Conservation (phyloP, 2,329 filamentous ascomycete species). For the Tricladium varicosporioides region DNA sequence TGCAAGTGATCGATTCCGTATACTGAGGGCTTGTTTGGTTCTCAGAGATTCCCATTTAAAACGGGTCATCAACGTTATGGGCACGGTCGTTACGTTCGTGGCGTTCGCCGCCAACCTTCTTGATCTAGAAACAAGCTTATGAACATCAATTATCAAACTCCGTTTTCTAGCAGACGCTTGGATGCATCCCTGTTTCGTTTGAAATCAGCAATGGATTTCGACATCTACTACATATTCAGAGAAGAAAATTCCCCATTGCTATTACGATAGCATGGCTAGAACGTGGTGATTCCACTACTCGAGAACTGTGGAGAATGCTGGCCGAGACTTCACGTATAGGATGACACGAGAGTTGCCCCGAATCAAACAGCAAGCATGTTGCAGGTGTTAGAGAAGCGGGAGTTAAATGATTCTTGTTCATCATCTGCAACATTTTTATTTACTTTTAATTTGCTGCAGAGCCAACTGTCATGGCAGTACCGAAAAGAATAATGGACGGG, state of each 20-base stretch:
- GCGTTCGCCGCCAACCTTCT: not conserved
- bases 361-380: not conserved
- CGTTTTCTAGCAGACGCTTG: no score
- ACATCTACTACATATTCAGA: not conserved
- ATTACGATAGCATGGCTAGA: not conserved
- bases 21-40: not conserved
- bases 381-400: not conserved
- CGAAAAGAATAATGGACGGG: no score
- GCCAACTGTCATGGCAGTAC: not conserved
- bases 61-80: not conserved
- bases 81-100: slow-evolving; percentile 1
- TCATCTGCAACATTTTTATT: slow-evolving; percentile 1
- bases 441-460: not conserved
- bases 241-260: not conserved
- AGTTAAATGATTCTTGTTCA: not conserved
- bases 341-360: not conserved
- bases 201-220: no score
- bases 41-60: not conserved
- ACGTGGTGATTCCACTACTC: not conserved
- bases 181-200: no score
- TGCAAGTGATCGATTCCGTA: slow-evolving; percentile 28
- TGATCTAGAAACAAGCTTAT: no score
- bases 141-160: no score
- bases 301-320: not conserved
- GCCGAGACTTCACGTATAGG: not conserved